Conservation (phyloP, 495 filamentous ascomycete species). For the Neurospora sp. region DNA sequence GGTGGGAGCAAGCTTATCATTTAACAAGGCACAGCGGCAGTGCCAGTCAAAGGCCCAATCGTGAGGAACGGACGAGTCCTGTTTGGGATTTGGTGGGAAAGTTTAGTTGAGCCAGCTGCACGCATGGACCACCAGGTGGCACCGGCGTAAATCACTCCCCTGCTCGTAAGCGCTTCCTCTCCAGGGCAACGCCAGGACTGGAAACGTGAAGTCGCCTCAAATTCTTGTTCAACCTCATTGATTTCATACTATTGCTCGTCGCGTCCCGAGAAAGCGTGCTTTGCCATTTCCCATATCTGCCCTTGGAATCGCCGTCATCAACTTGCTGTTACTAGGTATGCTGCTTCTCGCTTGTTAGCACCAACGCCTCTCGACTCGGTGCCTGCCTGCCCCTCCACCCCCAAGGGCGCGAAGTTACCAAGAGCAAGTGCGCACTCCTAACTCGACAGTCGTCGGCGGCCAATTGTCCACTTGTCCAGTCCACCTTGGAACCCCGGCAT, state of each 20-base stretch:
- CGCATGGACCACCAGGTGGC: neutral
- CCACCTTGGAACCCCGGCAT: neutral
- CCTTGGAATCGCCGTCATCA: neutral
- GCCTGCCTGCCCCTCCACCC: neutral
- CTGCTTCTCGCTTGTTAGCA: neutral
- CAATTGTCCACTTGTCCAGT: neutral
- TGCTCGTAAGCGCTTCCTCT: conserved; percentile 8
- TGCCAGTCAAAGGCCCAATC: neutral
- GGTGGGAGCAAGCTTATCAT: neutral
- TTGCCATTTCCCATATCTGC: neutral
- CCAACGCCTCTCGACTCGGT: neutral
- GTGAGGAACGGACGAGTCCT: conserved; percentile 3
- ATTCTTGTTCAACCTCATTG: conserved; percentile 11
- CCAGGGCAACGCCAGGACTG: conserved; percentile 2
- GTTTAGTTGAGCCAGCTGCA: neutral
- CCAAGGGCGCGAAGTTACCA: neutral
- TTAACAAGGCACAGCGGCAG: neutral
- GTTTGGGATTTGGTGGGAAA: neutral
- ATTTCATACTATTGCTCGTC: conserved; percentile 4
- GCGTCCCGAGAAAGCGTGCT: conserved; percentile 5
- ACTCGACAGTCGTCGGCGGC: neutral
- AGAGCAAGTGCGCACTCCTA: neutral
- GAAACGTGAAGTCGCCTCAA: conserved; percentile 9
- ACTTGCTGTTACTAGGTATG: neutral
- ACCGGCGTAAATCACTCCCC: conserved; percentile 4